Conservation (phyloP, 2,329 filamentous ascomycete genomes). For the Exophiala sp. region DNA sequence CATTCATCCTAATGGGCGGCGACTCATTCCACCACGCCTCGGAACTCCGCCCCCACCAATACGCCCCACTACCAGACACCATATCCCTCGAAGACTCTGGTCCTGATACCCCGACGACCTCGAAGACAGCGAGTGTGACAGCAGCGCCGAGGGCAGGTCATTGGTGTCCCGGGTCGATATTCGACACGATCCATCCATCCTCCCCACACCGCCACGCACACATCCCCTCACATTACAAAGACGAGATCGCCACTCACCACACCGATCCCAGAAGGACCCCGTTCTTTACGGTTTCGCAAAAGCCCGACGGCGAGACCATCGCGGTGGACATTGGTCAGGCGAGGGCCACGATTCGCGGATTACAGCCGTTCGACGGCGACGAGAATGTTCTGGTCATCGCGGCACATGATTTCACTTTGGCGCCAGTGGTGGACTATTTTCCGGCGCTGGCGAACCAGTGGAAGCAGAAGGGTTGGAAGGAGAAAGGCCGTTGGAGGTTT, state of each 20-base stretch:
- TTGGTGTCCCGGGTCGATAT: no score
- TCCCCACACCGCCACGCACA: constrained; percentile 1
- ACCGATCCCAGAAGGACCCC: no score
- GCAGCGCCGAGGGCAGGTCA: no score
- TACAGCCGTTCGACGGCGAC: constrained; percentile 26
- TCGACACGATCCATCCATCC: constrained; percentile 1
- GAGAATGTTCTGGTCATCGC: constrained; percentile 31
- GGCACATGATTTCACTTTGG: constrained; percentile 30
- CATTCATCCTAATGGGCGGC: constrained; percentile 48
- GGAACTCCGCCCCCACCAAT: constrained; percentile 12
- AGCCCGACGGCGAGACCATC: constrained; percentile 29
- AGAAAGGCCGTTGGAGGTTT: constrained; percentile 20
- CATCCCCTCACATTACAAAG: not conserved
- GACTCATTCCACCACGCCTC: constrained; percentile 43
- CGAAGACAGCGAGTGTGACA: no score
- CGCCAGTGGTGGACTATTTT: constrained; percentile 27
- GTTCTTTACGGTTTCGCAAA: no score
- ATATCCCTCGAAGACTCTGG: no score
- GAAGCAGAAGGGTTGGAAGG: constrained; percentile 31
- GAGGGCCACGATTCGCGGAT: constrained; percentile 20
- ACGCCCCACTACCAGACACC: constrained; percentile 10
- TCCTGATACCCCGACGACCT: no score
- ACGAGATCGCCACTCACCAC: no score
- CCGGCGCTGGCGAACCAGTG: constrained; percentile 25
- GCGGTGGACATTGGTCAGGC: constrained; percentile 16